Percentiles rank a stretch among this genome's conserved stretches.
Conservation (phyloP, 352 stramenopile genomes). For the Phytophthora lateralis region DNA sequence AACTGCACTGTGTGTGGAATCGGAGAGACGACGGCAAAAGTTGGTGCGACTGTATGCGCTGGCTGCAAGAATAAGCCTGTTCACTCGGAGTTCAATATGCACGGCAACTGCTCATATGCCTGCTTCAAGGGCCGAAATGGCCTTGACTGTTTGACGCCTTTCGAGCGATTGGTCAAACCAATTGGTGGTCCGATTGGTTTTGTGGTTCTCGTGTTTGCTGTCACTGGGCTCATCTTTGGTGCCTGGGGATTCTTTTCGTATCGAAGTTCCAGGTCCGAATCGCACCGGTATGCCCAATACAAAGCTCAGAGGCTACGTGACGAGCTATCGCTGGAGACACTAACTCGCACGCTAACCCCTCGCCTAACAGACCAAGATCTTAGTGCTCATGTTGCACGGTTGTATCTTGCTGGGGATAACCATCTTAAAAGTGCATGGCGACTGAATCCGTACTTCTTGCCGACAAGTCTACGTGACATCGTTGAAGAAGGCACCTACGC, state of each 20-base stretch:
- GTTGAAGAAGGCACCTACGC: slow-evolving; percentile 81
- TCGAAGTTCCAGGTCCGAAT: slow-evolving; percentile 46
- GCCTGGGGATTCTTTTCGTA: slow-evolving; percentile 78
- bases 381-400: slow-evolving; percentile 61
- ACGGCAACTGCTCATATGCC: slow-evolving; percentile 79
- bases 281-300: slow-evolving; percentile 73
- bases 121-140: slow-evolving; percentile 82
- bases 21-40: slow-evolving; percentile 67
- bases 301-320: slow-evolving; percentile 75
- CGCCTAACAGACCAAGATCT: slow-evolving; percentile 83
- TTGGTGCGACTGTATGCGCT: slow-evolving; percentile 52
- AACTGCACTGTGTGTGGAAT: slow-evolving; percentile 81
- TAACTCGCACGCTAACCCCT: slow-evolving; percentile 76
- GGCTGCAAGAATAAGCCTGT: slow-evolving; percentile 65
- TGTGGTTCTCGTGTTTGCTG: slow-evolving; percentile 64
- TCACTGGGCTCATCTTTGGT: slow-evolving; percentile 59
- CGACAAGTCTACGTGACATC: slow-evolving; percentile 59
- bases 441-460: slow-evolving; percentile 67
- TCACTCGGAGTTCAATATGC: slow-evolving; percentile 79
- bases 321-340: slow-evolving; percentile 68
- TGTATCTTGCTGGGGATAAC: slow-evolving; percentile 82
- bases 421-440: slow-evolving; percentile 68
- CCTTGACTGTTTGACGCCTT: slow-evolving; percentile 82
- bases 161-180: slow-evolving; percentile 80
- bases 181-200: slow-evolving; percentile 82